Evolutionary conservation across 2,329 filamentous ascomycete genomes (phyloP).

Genomic region (Colletotrichum shisoi): DNA sequence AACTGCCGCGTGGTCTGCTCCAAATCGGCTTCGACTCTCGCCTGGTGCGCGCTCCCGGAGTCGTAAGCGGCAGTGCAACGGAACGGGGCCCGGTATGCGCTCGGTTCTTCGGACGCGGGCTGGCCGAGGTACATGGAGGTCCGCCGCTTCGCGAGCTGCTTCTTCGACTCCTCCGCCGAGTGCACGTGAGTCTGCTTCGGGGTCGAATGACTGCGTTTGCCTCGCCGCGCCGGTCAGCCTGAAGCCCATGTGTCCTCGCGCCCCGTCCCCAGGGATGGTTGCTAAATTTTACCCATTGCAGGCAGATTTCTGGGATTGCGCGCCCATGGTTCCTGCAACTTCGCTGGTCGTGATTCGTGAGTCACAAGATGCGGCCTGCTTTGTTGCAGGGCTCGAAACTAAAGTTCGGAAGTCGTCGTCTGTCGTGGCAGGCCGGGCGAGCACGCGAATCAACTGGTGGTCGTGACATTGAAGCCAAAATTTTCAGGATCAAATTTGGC

Average conservation of each 20-base stretch:
- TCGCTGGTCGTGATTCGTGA: no score
- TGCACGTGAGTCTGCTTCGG: background rate
- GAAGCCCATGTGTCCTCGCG: no score
- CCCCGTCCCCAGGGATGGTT: background rate
- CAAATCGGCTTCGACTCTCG: background rate
- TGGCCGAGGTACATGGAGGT: background rate
- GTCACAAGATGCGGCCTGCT: no score
- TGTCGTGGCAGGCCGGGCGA: background rate
- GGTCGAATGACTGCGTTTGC: background rate
- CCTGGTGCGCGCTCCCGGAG: no score
- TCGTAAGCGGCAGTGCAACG: background rate
- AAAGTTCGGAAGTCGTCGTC: no score
- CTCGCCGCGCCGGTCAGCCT: conserved; percentile 1
- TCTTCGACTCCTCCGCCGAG: background rate
- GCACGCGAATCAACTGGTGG: no score
- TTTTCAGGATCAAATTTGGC: no score
- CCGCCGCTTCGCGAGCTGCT: background rate
- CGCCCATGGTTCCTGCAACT: conserved; percentile 4
- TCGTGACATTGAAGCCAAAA: no score
- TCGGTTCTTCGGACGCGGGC: background rate
- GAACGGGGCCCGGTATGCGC: background rate
- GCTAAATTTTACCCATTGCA: background rate
- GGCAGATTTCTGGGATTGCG: background rate
- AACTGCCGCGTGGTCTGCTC: background rate
- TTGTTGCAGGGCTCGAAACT: no score